These are phyloP conservation scores for Escallonia rubra DNA, from an alignment of 129 eudicot species.

Conservation along the genomic window DNA sequence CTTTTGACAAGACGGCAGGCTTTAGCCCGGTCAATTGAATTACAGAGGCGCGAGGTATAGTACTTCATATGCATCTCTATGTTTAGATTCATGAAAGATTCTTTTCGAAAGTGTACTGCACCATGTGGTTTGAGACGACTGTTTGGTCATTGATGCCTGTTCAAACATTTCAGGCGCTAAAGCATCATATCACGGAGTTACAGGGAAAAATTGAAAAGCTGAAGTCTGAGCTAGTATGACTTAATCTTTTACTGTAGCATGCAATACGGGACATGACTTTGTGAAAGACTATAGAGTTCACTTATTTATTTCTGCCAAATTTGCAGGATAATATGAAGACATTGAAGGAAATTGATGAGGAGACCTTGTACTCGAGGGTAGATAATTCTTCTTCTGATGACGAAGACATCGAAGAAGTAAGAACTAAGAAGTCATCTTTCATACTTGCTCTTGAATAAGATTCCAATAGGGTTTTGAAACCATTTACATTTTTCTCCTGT, in stretches of 20 bases:
- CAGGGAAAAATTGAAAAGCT: constrained; percentile 54
- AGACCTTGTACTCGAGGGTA: constrained; percentile 45
- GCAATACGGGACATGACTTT: background rate
- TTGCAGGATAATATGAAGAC: constrained; percentile 35
- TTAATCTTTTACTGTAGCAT: constrained; percentile 2
- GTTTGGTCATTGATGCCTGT: background rate
- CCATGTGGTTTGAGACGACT: background rate
- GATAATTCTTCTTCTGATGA: constrained; percentile 48
- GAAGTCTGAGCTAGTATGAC: constrained; percentile 68
- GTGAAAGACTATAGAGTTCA: background rate
- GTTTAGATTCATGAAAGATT: too few relatives aligned
- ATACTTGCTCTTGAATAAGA: too few relatives aligned
- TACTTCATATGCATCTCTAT: background rate
- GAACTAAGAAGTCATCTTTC: constrained; percentile 6
- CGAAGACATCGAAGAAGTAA: constrained; percentile 35
- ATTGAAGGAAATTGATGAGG: constrained; percentile 15
- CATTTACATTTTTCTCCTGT: background rate
- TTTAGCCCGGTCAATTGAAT: constrained; percentile 88
- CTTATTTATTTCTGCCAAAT: background rate
- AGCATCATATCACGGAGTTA: constrained; percentile 68
- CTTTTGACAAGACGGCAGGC: constrained; percentile 90
- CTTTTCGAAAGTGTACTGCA: too few relatives aligned
- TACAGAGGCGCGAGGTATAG: constrained; percentile 84
- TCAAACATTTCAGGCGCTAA: constrained; percentile 58
- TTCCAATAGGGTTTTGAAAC: background rate